phyloP scores from a whole-genome alignment of 306 rosid genomes.

The Echinosophora koreensis region DNA sequence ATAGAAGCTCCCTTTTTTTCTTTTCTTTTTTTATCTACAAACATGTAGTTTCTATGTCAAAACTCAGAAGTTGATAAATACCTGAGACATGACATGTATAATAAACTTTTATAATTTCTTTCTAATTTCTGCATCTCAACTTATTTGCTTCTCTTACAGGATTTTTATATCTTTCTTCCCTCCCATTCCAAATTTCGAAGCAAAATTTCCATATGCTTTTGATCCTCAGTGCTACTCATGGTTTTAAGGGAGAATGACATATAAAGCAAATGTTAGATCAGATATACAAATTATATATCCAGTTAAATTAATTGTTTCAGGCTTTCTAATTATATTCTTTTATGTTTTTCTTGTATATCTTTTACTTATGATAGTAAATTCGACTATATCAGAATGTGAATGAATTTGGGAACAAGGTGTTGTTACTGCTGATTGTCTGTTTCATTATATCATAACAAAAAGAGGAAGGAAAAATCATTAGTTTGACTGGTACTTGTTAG shows the following conservation, averaged over 20 bases:
- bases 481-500: not conserved
- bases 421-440: not conserved
- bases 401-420: not conserved
- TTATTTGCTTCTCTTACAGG: not conserved
- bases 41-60: no score
- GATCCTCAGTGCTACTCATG: not conserved
- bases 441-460: slow-evolving; percentile 1
- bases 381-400: not conserved
- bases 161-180: not conserved
- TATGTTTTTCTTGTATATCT: not conserved
- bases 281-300: not conserved
- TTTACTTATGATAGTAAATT: not conserved
- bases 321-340: not conserved
- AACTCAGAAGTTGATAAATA: not conserved
- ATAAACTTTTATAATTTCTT: not conserved
- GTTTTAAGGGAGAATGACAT: not conserved
- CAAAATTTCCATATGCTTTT: not conserved
- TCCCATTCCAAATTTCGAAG: not conserved
- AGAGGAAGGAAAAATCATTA: not conserved
- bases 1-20: no score
- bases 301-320: not conserved
- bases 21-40: no score
- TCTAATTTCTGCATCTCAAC: not conserved
- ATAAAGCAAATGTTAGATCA: not conserved
- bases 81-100: not conserved